A percentile compares a stretch with the other conserved stretches of the same genome.
phyloP scores from a whole-genome alignment of 2,329 filamentous ascomycete species.

The Hypoxylon sp. region DNA sequence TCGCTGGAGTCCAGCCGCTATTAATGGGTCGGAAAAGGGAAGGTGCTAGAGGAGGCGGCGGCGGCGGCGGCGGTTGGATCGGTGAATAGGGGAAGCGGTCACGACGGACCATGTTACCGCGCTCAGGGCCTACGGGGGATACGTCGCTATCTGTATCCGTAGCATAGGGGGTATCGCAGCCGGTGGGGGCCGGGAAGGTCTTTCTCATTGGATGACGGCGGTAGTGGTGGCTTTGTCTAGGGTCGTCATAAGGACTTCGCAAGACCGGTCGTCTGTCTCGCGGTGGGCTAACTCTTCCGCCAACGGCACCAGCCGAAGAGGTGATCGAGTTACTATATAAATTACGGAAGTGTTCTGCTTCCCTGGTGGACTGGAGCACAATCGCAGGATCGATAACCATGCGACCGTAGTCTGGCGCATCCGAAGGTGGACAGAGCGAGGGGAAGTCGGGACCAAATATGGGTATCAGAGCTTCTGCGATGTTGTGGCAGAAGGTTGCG shows the following conservation, averaged over 20 bases:
- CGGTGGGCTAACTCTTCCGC: constrained; percentile 44
- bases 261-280: constrained; percentile 51
- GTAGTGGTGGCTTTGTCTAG: constrained; percentile 42
- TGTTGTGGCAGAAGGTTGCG: constrained; percentile 88
- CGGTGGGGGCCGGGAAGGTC: constrained; percentile 49
- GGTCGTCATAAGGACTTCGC: constrained; percentile 49
- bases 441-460: constrained; percentile 91
- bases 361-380: constrained; percentile 66
- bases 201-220: constrained; percentile 51
- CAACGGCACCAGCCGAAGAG: constrained; percentile 27
- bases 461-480: constrained; percentile 88
- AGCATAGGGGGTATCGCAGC: constrained; percentile 58
- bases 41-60: constrained; percentile 14
- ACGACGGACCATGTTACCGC: constrained; percentile 39
- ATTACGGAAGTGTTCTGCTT: constrained; percentile 63
- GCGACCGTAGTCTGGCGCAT: constrained; percentile 73
- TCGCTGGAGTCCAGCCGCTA: constrained; percentile 53
- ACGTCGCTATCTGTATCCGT: constrained; percentile 61
- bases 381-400: constrained; percentile 76
- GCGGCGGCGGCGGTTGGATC: constrained; percentile 37
- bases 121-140: constrained; percentile 48
- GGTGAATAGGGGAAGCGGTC: constrained; percentile 48
- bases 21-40: constrained; percentile 41
- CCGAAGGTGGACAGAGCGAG: constrained; percentile 75
- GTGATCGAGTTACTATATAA: constrained; percentile 52